A percentile compares a stretch with the other conserved stretches of the same genome.
Conservation (phyloP, 2,329 filamentous ascomycete genomes). For the Pseudogymnoascus pannorum region DNA sequence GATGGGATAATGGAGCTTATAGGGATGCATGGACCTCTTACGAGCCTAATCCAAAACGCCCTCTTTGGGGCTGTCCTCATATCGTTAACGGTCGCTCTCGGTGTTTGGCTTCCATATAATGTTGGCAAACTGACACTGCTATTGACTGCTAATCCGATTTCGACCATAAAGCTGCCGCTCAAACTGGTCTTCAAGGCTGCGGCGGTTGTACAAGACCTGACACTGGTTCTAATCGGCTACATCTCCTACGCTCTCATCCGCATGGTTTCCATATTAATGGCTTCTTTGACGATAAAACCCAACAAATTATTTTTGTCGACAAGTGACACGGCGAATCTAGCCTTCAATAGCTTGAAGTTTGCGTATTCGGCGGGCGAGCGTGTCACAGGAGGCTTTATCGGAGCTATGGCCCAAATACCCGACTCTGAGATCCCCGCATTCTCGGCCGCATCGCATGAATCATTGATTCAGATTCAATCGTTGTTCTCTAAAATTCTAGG, state of each 20-base stretch:
- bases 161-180: constrained; percentile 62
- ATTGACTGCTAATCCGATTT: constrained; percentile 68
- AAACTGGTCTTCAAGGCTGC: constrained; percentile 64
- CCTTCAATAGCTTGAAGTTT: constrained; percentile 18
- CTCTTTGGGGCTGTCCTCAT: constrained; percentile 91
- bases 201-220: constrained; percentile 72
- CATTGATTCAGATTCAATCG: constrained; percentile 53
- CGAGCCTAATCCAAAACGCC: constrained; percentile 86
- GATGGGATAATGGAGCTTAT: constrained; percentile 95
- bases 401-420: constrained; percentile 37
- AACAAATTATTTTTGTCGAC: not conserved
- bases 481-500: constrained; percentile 31
- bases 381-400: constrained; percentile 43
- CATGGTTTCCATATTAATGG: not conserved
- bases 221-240: constrained; percentile 57
- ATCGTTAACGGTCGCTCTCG: constrained; percentile 74
- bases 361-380: constrained; percentile 25
- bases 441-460: constrained; percentile 67
- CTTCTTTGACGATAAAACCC: not conserved
- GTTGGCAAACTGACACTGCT: constrained; percentile 79
- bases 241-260: constrained; percentile 31
- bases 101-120: constrained; percentile 87
- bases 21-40: constrained; percentile 89
- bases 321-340: not conserved
- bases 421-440: constrained; percentile 65